Conservation (phyloP, 768 basidiomycete genomes). For the Lepiota brunneoincarnata region DNA sequence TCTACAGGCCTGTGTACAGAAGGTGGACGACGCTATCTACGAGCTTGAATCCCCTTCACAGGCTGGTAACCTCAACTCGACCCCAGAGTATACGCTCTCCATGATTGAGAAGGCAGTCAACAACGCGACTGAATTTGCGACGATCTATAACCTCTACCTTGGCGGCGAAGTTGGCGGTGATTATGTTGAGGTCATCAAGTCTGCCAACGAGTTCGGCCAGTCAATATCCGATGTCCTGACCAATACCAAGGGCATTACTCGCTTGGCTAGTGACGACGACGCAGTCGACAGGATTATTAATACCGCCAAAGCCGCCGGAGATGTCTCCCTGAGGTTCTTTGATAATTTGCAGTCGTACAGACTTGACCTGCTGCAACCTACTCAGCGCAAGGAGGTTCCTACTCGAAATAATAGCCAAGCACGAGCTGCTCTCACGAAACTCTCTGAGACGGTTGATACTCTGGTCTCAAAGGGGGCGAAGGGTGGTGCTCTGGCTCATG, state of each 20-base stretch:
- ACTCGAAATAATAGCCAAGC: conserved; percentile 88
- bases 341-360: conserved; percentile 96
- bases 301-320: conserved; percentile 83
- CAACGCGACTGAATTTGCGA: conserved; percentile 95
- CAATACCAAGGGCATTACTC: conserved; percentile 95
- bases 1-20: conserved; percentile 92
- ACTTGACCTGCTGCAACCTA: conserved; percentile 72
- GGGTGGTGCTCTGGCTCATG: conserved; percentile 61
- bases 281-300: conserved; percentile 86
- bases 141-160: conserved; percentile 88
- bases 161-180: conserved; percentile 87
- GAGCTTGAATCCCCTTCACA: conserved; percentile 96
- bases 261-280: conserved; percentile 87
- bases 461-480: conserved; percentile 84
- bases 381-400: conserved; percentile 81
- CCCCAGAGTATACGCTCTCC: conserved; percentile 95
- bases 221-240: conserved; percentile 87
- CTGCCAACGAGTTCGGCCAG: conserved; percentile 95
- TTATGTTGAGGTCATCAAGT: conserved; percentile 97
- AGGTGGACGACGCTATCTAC: conserved; percentile 96
- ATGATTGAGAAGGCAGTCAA: conserved; percentile 97
- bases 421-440: conserved; percentile 75
- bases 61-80: conserved; percentile 94
- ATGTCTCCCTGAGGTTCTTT: conserved; percentile 89
- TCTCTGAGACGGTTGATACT: conserved; percentile 85